Evolutionary conservation across 371 early-diverging fungal species (phyloP), one percentile per base, ranked within the genome.

Genomic region (Mycotypha africana): DNA sequence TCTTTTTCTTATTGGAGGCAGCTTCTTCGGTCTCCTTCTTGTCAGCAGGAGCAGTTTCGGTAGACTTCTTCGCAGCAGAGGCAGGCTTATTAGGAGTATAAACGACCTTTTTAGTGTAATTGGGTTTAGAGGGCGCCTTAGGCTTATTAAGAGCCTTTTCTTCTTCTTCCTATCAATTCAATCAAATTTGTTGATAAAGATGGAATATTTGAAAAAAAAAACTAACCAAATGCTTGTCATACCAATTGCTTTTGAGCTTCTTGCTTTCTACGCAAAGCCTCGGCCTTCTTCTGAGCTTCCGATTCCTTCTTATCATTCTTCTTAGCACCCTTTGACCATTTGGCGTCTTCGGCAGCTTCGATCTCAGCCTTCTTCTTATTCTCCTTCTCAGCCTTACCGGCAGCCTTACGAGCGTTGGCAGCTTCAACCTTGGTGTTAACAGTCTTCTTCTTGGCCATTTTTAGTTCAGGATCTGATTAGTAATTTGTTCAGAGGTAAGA

Each of bases 321-420:
- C 61, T 91, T 89, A 38, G 89, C 58, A 16, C 91, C 91, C 50
- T 73, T 64, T 22, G 76, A 48, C 91, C 91, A 91, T n/a, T 79
- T 72, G 8, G 62, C 73, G 32, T 81, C 62, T 42, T 84, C 86
- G 21, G 53, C 46, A 9, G 65, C 70, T 47, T 86, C 90, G 30
- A 61, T 43, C 21, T 74, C 81, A 21, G 56, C 65, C 11, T 65
- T 67, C 50, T 78, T 70, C 55, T 78, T 67, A 7, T 63, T 47
- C 25, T 79, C 78, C 55, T 83, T 82, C 30, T 74, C 85, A n/a
- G 74, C 77, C 54, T 81, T 68, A 8, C 60, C 67, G 8, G 72
- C 74, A 11, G 85, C 84, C 69, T 89, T 91, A 44, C 77, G 79
- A 41, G 79, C 85, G 32, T 85, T 86, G n/a, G 84, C 86, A 23